Conservation (phyloP, 345 rosid species). For the Camelina laxa region DNA sequence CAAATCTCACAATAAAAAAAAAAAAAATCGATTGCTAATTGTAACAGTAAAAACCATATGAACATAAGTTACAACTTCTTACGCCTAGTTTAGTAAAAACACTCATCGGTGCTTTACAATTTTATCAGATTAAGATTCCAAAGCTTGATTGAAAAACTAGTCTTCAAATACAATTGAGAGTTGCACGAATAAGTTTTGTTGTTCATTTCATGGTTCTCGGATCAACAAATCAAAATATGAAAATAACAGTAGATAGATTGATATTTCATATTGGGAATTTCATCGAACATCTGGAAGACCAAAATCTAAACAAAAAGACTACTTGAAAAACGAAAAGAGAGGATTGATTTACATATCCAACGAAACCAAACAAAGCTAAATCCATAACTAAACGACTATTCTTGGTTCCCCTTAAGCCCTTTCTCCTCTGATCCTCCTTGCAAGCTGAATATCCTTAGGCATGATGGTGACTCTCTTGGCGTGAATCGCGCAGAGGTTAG, state of each 20-base stretch:
- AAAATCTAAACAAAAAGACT: background rate
- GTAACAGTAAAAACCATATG: no score
- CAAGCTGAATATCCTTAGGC: conserved; percentile 68
- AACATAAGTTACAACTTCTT: no score
- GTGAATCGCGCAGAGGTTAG: conserved; percentile 63
- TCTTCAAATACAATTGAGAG: no score
- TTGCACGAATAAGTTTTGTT: no score
- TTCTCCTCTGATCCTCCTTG: conserved; percentile 66
- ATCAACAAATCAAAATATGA: background rate
- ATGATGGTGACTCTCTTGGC: conserved; percentile 67
- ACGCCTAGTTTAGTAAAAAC: no score
- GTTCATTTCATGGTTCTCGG: background rate
- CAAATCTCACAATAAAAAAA: no score
- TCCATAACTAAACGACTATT: background rate
- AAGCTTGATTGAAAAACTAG: no score
- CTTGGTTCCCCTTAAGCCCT: conserved; percentile 46
- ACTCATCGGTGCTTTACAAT: no score
- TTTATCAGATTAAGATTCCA: no score
- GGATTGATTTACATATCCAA: conserved; percentile 9
- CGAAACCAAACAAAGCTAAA: background rate
- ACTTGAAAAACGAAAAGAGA: background rate
- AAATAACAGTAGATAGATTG: background rate
- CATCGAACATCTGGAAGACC: background rate
- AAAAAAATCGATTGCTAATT: no score
- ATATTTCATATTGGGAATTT: background rate